Conservation (phyloP, 768 basidiomycete genomes). For the Agaricus blazei region DNA sequence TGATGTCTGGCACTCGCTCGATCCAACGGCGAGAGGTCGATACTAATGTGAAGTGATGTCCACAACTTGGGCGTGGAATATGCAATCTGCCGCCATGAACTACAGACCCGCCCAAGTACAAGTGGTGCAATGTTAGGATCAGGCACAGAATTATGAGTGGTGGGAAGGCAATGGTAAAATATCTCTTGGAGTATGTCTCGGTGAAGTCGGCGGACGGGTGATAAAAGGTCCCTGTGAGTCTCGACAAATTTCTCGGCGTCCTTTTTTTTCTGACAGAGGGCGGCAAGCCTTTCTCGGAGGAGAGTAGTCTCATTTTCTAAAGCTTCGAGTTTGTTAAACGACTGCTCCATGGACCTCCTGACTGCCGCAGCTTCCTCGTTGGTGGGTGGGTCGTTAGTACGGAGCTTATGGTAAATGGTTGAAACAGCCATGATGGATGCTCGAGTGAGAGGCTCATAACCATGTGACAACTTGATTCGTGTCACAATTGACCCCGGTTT, state of each 20-base stretch:
- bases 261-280: neutral
- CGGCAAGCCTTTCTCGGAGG: neutral
- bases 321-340: neutral
- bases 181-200: slow-evolving; percentile 7
- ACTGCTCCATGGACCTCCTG: no score
- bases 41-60: slow-evolving; percentile 7
- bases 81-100: slow-evolving; percentile 9
- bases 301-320: neutral
- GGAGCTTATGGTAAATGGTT: no score
- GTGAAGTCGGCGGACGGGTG: slow-evolving; percentile 9
- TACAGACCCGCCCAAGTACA: slow-evolving; percentile 10
- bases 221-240: neutral
- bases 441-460: no score
- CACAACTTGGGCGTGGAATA: slow-evolving; percentile 7
- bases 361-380: no score
- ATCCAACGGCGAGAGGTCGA: neutral
- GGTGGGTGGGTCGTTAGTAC: neutral
- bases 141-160: slow-evolving; percentile 8
- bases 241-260: neutral
- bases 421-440: no score
- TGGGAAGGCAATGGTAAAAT: slow-evolving; percentile 12
- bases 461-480: no score
- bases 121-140: slow-evolving; percentile 10
- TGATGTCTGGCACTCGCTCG: neutral
- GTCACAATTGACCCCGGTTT: no score